Evolutionary conservation across 192 early-diverging fungal species (phyloP), one percentile per base, ranked within the genome.

Genomic region (Backusella sp.): DNA sequence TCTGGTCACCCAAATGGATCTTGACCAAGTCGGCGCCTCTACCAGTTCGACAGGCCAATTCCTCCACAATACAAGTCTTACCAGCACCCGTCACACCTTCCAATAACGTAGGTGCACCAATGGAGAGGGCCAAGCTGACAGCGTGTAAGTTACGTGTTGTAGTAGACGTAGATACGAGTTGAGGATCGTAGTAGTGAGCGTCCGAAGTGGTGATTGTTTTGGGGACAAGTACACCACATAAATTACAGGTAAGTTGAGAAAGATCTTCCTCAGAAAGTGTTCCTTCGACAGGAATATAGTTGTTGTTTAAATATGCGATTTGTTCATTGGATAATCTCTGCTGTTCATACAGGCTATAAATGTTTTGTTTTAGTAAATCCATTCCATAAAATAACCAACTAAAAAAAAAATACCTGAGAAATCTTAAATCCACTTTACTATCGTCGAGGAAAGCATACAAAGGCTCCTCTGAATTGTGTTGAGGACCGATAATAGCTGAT

Each of bases 1-100:
- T 96, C 77, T 96, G 96, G 88, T 97, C 96, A 69, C 96, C 96
- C 73, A 99, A 83, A 81, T 98, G 98, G 59, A 99, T 92, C 77
- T 95, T 96, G 39, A 99, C 86, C 6, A 98, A 86, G 76, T 93
- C 92, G 88, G 84, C 82, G 77, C 76, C 77, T 66, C 90, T 88
- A 28, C 94, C 94, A n/a, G 90, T 89, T 70, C 91, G 85, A 74
- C 79, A 78, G 0, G 94, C 95, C 14, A 96, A 85, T 83, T 97
- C 95, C 78, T 98, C 96, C 0, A 98, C 89, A 32, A 99, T 84
- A 3, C 91, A 79, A 1, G 97, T 98, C 76, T 99, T 99, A 70
- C 98, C 98, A 1, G 88, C 84, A 9, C 98, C 98, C 0, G 91
- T 89, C 3, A 88, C 78, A 69, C 97, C 97, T 77, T 94, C 91